Conservation (phyloP, 345 rosid species). For the Murraya paniculata region DNA sequence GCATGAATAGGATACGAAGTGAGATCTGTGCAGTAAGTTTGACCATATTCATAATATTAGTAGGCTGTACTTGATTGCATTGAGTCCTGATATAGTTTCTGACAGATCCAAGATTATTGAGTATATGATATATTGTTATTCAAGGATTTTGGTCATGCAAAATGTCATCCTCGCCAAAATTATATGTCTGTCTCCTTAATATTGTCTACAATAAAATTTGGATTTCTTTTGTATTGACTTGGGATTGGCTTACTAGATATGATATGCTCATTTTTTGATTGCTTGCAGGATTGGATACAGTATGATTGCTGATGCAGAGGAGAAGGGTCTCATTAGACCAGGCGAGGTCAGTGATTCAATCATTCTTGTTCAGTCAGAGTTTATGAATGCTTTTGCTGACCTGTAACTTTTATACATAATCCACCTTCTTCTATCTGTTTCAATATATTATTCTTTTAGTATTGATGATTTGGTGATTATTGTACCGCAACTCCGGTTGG, state of each 20-base stretch:
- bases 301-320: constrained; percentile 80
- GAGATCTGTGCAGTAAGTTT: background rate
- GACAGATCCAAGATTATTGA: background rate
- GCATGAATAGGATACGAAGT: background rate
- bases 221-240: background rate
- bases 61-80: background rate
- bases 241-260: background rate
- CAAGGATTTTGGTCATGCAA: background rate
- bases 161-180: background rate
- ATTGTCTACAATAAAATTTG: background rate
- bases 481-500: background rate
- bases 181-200: background rate
- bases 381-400: background rate
- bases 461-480: background rate
- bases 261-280: background rate
- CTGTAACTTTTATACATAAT: background rate
- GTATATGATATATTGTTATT: background rate
- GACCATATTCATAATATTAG: background rate
- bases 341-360: constrained; percentile 55
- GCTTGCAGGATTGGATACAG: constrained; percentile 64
- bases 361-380: background rate
- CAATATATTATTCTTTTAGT: background rate
- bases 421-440: background rate
- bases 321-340: constrained; percentile 57
- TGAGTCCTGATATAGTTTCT: background rate